These are phyloP conservation scores for Russula emetica DNA, from an alignment of 768 basidiomycete species.

Conservation along the genomic window DNA sequence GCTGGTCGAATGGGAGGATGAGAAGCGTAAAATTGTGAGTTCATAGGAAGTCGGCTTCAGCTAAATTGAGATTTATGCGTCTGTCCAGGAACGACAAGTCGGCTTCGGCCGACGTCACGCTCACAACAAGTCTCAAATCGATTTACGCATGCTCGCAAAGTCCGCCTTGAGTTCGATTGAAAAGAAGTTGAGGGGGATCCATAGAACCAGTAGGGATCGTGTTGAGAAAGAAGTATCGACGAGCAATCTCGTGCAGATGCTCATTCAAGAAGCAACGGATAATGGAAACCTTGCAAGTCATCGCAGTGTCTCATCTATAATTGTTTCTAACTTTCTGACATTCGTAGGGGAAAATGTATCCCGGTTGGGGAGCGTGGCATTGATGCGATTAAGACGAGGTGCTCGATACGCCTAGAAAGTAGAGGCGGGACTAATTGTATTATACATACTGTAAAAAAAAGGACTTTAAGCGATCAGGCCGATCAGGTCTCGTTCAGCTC, in stretches of 20 bases:
- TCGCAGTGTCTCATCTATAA: not conserved
- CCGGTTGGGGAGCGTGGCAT: conserved; percentile 85
- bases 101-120: conserved; percentile 13
- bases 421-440: not conserved
- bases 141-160: conserved; percentile 65
- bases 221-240: conserved; percentile 55
- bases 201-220: conserved; percentile 39
- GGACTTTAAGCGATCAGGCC: not conserved
- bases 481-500: conserved; percentile 34
- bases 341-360: conserved; percentile 79
- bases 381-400: conserved; percentile 32
- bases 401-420: not conserved
- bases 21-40: conserved; percentile 60
- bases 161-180: conserved; percentile 76
- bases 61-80: not conserved
- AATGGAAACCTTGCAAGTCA: conserved; percentile 58
- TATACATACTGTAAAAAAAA: conserved; percentile 14
- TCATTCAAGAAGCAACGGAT: conserved; percentile 87
- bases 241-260: conserved; percentile 82
- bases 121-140: conserved; percentile 32
- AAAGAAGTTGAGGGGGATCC: conserved; percentile 74
- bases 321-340: conserved; percentile 28
- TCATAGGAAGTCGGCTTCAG: not conserved
- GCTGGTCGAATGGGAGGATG: conserved; percentile 91
- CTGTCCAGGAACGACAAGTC: conserved; percentile 27